Conservation (phyloP, 2,329 filamentous ascomycete genomes). For the Trichoderma sp. region DNA sequence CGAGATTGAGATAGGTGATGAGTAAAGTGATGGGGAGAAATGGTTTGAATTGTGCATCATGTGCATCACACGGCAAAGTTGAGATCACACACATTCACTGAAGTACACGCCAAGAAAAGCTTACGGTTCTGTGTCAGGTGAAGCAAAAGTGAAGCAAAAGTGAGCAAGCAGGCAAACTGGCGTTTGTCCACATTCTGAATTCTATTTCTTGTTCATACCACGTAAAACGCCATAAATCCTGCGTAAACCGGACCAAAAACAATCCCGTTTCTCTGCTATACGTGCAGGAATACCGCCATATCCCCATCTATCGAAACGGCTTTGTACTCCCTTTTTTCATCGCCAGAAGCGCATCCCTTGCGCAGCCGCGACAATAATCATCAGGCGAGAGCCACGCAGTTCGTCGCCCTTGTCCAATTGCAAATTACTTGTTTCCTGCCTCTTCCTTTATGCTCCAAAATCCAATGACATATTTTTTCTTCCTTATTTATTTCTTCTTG, state of each 20-base stretch:
- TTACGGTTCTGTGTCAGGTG: background rate
- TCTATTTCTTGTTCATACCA: constrained; percentile 21
- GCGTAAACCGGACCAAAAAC: constrained; percentile 14
- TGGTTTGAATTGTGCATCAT: background rate
- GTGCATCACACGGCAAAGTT: background rate
- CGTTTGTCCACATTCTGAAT: constrained; percentile 13
- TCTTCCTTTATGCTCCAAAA: background rate
- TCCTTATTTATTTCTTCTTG: constrained; percentile 58
- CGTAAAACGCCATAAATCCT: constrained; percentile 22
- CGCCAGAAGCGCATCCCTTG: background rate
- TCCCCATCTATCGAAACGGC: constrained; percentile 20
- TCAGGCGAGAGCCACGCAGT: background rate
- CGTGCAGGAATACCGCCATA: constrained; percentile 10
- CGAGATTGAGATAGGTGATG: background rate
- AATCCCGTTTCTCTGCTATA: constrained; percentile 19
- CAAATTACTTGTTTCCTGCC: background rate
- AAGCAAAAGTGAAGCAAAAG: constrained; percentile 20
- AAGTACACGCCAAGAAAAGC: background rate
- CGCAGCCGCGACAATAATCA: background rate
- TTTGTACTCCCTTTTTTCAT: background rate
- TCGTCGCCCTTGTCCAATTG: background rate
- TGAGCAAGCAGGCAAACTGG: constrained; percentile 7
- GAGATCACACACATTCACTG: background rate
- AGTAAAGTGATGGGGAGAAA: background rate
- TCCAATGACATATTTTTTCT: background rate